Evolutionary conservation across 192 early-diverging fungal species (phyloP).

Genomic region (Jimgerdemannia flammicorona): DNA sequence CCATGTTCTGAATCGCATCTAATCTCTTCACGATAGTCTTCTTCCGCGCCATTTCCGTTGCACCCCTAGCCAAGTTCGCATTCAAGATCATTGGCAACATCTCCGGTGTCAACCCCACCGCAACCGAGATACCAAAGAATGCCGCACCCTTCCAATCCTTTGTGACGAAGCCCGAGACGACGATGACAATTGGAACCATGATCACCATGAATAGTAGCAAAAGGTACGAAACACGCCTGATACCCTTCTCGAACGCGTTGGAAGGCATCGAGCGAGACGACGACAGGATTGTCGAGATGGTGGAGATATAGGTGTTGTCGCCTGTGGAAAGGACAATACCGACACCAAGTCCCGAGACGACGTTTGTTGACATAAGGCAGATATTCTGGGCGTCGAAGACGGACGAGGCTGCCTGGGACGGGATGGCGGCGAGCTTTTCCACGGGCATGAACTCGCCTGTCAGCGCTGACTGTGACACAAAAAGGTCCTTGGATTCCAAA

Average conservation of each 20-base stretch:
- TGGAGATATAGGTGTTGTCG: constrained; percentile 37
- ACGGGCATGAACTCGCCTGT: constrained; percentile 43
- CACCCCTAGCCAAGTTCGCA: constrained; percentile 46
- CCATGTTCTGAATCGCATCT: constrained; percentile 43
- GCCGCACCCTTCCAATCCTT: constrained; percentile 29
- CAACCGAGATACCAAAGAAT: constrained; percentile 43
- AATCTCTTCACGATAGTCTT: constrained; percentile 45
- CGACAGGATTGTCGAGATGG: constrained; percentile 35
- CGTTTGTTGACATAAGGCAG: constrained; percentile 43
- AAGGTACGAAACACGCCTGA: constrained; percentile 40
- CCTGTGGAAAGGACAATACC: constrained; percentile 44
- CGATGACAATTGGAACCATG: constrained; percentile 42
- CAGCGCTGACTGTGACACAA: constrained; percentile 20
- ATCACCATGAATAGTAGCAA: constrained; percentile 37
- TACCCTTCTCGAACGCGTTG: constrained; percentile 43
- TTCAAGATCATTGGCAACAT: constrained; percentile 54
- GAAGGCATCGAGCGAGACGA: constrained; percentile 8
- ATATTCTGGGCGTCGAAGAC: constrained; percentile 16
- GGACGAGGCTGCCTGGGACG: constrained; percentile 14
- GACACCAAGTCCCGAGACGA: constrained; percentile 44
- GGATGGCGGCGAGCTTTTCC: constrained; percentile 30
- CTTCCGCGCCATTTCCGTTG: constrained; percentile 35
- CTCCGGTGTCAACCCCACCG: constrained; percentile 50
- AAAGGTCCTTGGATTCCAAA: constrained; percentile 41
- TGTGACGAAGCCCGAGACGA: constrained; percentile 38